Evolutionary conservation across 768 basidiomycete genomes (phyloP).

Genomic region (Lactifluus piperatus): DNA sequence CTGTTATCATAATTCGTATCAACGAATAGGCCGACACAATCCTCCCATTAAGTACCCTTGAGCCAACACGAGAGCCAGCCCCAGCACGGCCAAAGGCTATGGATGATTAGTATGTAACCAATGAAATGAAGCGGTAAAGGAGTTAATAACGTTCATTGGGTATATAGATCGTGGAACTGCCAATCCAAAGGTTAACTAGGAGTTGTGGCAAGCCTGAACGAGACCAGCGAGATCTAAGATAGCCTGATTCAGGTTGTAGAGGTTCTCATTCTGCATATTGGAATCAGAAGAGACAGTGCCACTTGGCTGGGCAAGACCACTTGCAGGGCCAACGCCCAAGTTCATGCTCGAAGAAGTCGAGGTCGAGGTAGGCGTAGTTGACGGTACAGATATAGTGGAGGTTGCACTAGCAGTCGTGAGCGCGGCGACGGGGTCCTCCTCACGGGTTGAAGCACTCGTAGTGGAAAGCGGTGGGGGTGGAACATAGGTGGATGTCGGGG

Average conservation of each 20-base stretch:
- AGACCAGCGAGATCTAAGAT: background rate
- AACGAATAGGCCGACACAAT: background rate
- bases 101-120: background rate
- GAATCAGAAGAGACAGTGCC: background rate
- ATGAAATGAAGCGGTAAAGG: constrained; percentile 8
- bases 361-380: background rate
- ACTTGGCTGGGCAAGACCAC: background rate
- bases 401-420: background rate
- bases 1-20: background rate
- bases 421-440: background rate
- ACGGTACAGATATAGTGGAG: background rate
- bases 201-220: background rate
- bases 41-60: background rate
- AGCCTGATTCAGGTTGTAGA: background rate
- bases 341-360: background rate
- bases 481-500: background rate
- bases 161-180: background rate
- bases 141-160: constrained; percentile 1
- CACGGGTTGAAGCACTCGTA: background rate
- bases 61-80: constrained; percentile 1
- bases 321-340: background rate
- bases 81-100: background rate
- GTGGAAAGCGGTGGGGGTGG: constrained; percentile 5
- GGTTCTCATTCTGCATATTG: background rate
- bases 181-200: background rate